Evolutionary conservation across 1,284 basidiomycete species (phyloP), one percentile per base, ranked within the genome.

Genomic region (Ustilago nuda): DNA sequence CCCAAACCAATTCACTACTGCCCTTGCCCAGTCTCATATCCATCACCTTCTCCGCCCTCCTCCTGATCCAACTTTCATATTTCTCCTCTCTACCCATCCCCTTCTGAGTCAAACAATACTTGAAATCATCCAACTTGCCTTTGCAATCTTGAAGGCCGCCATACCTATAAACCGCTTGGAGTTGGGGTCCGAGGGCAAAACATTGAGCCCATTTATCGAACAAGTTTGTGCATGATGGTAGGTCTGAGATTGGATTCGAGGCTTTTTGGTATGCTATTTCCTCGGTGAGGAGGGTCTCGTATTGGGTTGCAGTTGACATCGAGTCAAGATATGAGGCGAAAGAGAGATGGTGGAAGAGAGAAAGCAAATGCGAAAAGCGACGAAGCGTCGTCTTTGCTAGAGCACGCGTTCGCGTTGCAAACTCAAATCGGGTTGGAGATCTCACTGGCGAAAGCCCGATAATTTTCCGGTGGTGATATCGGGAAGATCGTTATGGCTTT

Each of bases 1-100:
- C 91, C 96, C 96, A 99, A 3, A 99, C 91, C 84, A 95, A 93
- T 87, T 99, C 96, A 67, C 93, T 94, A 86, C 93, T 94, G 82
- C 90, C 91, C 11, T 87, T 78, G 17, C 75, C 88, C 12, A 93
- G 85, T 56, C 93, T 88, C 39, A 89, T 69, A 37, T 69, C 87
- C 3, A 95, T 94, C 93, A 93, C 95, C 92, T 92, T 94, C 84
- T 97, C 94, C 0, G 95, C 95, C 53, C 92, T 89, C 30, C 93
- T 88, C 53, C 89, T 88, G 63, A 98, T 91, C 94, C 94, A 99
- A 8, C 90, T 90, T 61, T 93, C 90, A 32, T 92, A 89, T 82
- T 90, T 90, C 81, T 91, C 90, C 63, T 95, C 94, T 11, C 90
- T 90, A 56, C 92, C 89, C 86, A 93, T 88, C 30, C 90, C 89